These are phyloP conservation scores for Chaetomium strumarium DNA, from an alignment of 2,329 filamentous ascomycete genomes.

Conservation along the genomic window DNA sequence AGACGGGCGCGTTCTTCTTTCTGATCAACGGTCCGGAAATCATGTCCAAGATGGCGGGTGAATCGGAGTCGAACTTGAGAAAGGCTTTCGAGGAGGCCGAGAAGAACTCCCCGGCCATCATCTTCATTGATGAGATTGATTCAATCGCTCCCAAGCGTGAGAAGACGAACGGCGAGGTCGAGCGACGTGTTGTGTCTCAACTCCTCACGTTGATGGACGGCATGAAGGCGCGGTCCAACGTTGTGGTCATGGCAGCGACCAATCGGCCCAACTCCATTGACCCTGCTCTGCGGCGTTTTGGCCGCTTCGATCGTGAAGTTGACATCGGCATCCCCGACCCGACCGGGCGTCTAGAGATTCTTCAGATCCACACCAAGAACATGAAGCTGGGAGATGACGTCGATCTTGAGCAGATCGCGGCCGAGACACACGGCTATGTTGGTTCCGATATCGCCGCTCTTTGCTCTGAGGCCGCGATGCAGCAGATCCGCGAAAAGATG, in stretches of 20 bases:
- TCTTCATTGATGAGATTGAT: conserved; percentile 99
- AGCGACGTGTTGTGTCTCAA: conserved; percentile 97
- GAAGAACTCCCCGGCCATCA: conserved; percentile 98
- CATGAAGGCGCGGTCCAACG: conserved; percentile 98
- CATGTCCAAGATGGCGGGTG: conserved; percentile 99
- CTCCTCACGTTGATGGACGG: conserved; percentile 95
- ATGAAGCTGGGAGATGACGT: conserved; percentile 99
- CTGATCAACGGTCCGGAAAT: conserved; percentile 98
- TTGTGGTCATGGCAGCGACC: conserved; percentile 98
- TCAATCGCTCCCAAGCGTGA: conserved; percentile 99
- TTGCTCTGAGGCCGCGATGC: conserved; percentile 98
- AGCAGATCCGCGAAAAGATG: conserved; percentile 99
- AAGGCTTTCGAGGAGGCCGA: conserved; percentile 99
- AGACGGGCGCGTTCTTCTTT: conserved; percentile 99
- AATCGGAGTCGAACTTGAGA: conserved; percentile 94
- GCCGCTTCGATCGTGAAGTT: conserved; percentile 97
- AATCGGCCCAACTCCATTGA: conserved; percentile 99
- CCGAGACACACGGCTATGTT: conserved; percentile 98
- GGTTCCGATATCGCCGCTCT: conserved; percentile 97
- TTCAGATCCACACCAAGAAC: conserved; percentile 99
- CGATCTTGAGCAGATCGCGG: conserved; percentile 90
- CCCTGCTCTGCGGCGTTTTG: conserved; percentile 93
- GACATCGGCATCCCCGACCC: conserved; percentile 98
- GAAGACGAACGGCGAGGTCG: conserved; percentile 98
- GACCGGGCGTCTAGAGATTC: conserved; percentile 95